These are phyloP conservation scores for Cryptosporidium ryanae DNA, from an alignment of 169 alveolate genomes.

Conservation along the genomic window DNA sequence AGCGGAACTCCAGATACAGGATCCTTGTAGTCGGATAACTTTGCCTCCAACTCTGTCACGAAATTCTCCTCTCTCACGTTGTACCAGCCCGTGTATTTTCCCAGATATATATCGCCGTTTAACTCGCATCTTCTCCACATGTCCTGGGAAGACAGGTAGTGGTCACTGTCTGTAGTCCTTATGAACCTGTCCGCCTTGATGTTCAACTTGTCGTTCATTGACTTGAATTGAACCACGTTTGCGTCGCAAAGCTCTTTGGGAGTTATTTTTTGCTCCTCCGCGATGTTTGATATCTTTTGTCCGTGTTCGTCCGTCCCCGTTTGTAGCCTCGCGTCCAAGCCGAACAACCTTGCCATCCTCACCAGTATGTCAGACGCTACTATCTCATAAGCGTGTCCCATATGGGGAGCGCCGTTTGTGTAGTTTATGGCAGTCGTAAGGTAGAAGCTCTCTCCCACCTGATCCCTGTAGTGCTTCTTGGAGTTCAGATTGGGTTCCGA, in stretches of 20 bases:
- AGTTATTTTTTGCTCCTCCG: conserved; percentile 82
- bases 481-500: too few species aligned
- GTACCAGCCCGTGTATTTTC: conserved; percentile 91
- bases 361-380: conserved; percentile 81
- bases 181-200: conserved; percentile 83
- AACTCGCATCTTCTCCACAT: conserved; percentile 83
- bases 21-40: conserved; percentile 86
- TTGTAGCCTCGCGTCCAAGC: conserved; percentile 84
- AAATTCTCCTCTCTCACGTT: conserved; percentile 92
- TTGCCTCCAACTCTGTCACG: conserved; percentile 91
- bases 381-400: conserved; percentile 91
- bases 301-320: conserved; percentile 96
- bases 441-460: conserved; percentile 76
- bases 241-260: conserved; percentile 88
- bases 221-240: conserved; percentile 53
- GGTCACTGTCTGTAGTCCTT: conserved; percentile 88
- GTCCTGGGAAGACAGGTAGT: conserved; percentile 82
- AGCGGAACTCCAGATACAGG: conserved; percentile 86
- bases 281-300: conserved; percentile 90
- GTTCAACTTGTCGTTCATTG: conserved; percentile 72
- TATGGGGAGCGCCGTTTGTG: conserved; percentile 93
- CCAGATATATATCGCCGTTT: conserved; percentile 87
- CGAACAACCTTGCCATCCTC: conserved; percentile 84
- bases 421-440: conserved; percentile 93
- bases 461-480: not conserved